These are phyloP conservation scores for Pisolithus tinctorius DNA, from an alignment of 768 basidiomycete genomes.

Conservation along the genomic window DNA sequence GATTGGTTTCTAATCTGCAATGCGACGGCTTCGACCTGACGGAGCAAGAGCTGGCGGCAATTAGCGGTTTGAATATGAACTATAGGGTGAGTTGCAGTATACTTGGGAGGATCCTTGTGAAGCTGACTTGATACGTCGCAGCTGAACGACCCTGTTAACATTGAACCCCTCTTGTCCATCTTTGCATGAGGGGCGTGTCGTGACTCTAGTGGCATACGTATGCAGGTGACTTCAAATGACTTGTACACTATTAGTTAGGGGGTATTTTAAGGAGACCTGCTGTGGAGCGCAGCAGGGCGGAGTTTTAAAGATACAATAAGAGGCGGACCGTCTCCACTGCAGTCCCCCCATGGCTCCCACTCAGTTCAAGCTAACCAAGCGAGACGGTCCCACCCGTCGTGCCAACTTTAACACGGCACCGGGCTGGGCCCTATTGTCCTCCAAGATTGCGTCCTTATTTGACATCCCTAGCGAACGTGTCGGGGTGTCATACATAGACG, in stretches of 20 bases:
- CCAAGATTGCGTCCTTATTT: constrained; percentile 48
- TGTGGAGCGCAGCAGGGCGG: constrained; percentile 31
- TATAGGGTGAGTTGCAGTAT: constrained; percentile 43
- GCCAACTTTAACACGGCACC: constrained; percentile 46
- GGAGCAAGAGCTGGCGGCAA: constrained; percentile 48
- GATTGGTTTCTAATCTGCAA: constrained; percentile 40
- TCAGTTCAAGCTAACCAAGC: constrained; percentile 61
- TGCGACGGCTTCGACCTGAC: constrained; percentile 44
- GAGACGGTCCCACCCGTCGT: constrained; percentile 53
- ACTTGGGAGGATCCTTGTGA: background rate
- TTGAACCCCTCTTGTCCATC: constrained; percentile 59
- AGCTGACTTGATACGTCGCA: constrained; percentile 17
- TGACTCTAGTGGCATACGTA: no score
- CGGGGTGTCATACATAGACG: constrained; percentile 66
- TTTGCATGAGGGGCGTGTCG: constrained; percentile 45
- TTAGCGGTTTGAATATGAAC: constrained; percentile 56
- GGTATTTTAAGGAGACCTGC: background rate
- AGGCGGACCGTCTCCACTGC: constrained; percentile 7
- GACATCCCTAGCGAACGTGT: constrained; percentile 50
- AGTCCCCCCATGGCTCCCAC: constrained; percentile 31
- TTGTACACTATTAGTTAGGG: no score
- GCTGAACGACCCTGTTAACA: constrained; percentile 67
- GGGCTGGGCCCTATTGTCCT: constrained; percentile 50
- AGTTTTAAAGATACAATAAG: constrained; percentile 32
- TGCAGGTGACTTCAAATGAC: no score